A percentile compares a stretch with the other conserved stretches of the same genome.
These are phyloP conservation scores for Trifolium pratense DNA, from an alignment of 306 rosid genomes.

Conservation along the genomic window DNA sequence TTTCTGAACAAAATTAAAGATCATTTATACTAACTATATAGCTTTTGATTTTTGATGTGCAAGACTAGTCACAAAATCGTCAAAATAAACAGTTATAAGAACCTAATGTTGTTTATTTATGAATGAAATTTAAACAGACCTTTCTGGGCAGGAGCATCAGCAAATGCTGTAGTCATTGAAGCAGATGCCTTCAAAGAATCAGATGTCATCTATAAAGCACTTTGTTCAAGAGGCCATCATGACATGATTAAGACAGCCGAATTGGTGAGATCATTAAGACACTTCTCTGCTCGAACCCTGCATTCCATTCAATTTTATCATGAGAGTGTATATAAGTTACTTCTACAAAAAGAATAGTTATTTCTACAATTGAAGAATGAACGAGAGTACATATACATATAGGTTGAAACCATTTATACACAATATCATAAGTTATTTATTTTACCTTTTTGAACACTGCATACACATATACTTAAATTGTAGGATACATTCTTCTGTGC, in stretches of 20 bases:
- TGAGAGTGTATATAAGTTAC: neutral
- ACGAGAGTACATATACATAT: neutral
- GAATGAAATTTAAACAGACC: conserved; percentile 69
- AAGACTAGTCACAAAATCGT: conserved; percentile 26
- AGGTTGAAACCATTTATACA: neutral
- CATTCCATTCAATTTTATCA: conserved; percentile 2
- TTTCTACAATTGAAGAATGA: neutral
- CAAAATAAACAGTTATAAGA: conserved; percentile 24
- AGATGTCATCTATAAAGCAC: conserved; percentile 90
- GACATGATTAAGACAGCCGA: conserved; percentile 96
- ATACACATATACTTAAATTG: neutral
- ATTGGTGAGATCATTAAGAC: conserved; percentile 58
- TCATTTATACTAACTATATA: neutral
- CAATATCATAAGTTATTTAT: neutral
- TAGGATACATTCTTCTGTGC: neutral
- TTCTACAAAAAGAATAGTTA: neutral
- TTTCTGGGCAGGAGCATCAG: conserved; percentile 89
- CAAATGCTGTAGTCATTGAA: conserved; percentile 82
- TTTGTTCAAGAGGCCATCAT: conserved; percentile 79
- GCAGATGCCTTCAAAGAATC: conserved; percentile 98
- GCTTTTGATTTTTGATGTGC: neutral
- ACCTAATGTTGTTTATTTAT: conserved; percentile 42
- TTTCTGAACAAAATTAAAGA: conserved; percentile 22
- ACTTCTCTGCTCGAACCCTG: conserved; percentile 15
- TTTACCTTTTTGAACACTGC: neutral